Conservation (phyloP, 352 stramenopile species). For the Phytophthora idaei region DNA sequence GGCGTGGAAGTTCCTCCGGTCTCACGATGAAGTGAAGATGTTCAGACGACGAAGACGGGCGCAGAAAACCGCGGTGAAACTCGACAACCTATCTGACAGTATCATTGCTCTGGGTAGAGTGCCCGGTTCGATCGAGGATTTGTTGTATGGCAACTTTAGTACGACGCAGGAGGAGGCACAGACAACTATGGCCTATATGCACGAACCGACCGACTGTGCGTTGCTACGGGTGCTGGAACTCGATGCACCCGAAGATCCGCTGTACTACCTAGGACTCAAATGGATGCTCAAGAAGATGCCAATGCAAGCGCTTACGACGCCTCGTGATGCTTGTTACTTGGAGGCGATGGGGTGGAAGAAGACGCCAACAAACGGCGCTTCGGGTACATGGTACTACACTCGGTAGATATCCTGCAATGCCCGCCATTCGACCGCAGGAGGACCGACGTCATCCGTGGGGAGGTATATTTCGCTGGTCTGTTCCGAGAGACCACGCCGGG, state of each 20-base stretch:
- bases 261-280: conserved; percentile 61
- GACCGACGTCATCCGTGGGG: conserved; percentile 36
- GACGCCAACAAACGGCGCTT: conserved; percentile 38
- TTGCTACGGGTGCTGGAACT: conserved; percentile 50
- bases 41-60: conserved; percentile 32
- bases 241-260: conserved; percentile 41
- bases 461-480: conserved; percentile 38
- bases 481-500: conserved; percentile 48
- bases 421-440: conserved; percentile 33
- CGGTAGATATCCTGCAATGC: conserved; percentile 49
- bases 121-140: conserved; percentile 54
- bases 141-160: conserved; percentile 57
- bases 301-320: conserved; percentile 25
- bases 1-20: conserved; percentile 45
- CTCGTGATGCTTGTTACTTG: conserved; percentile 35
- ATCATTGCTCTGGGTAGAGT: conserved; percentile 12
- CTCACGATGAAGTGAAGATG: conserved; percentile 43
- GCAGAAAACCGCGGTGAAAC: neutral
- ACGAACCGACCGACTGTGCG: conserved; percentile 45
- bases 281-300: conserved; percentile 52
- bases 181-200: conserved; percentile 41
- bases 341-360: conserved; percentile 53
- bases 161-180: conserved; percentile 46
- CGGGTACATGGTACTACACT: conserved; percentile 55
- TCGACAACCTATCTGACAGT: neutral